phyloP scores from a whole-genome alignment of 108 stramenopile genomes.

The Hondaea fermentalgiana region DNA sequence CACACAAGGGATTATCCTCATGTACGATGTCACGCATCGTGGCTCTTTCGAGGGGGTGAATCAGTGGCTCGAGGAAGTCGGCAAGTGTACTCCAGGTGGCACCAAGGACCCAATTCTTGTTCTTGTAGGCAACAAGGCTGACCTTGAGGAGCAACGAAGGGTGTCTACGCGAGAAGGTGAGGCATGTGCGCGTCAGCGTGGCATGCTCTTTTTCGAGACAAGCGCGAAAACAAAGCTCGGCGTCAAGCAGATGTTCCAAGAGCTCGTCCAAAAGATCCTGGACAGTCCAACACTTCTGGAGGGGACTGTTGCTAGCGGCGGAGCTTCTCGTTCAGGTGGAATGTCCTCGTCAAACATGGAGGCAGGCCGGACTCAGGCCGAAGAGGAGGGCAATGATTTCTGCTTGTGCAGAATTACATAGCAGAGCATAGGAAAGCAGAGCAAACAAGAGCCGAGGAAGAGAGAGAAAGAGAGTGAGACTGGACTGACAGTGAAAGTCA shows the following conservation, averaged over 20 bases:
- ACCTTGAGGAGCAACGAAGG: constrained; percentile 47
- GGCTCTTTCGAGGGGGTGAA: constrained; percentile 92
- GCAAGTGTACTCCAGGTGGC: constrained; percentile 82
- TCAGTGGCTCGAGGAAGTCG: constrained; percentile 94
- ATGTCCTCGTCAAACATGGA: background rate
- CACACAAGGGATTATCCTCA: constrained; percentile 91
- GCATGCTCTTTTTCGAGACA: constrained; percentile 31
- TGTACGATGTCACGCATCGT: constrained; percentile 89
- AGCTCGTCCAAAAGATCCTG: constrained; percentile 90
- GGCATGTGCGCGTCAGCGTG: constrained; percentile 18
- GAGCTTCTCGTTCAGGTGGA: background rate
- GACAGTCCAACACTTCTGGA: constrained; percentile 84
- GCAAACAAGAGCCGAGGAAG: too few relatives aligned
- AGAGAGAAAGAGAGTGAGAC: too few relatives aligned
- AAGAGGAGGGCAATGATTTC: background rate
- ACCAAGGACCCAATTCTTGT: constrained; percentile 89
- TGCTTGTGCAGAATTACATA: background rate
- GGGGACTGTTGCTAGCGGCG: constrained; percentile 58
- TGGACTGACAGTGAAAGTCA: too few relatives aligned
- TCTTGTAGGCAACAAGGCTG: constrained; percentile 92
- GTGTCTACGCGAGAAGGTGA: constrained; percentile 27
- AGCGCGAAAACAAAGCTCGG: constrained; percentile 65
- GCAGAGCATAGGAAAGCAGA: too few relatives aligned
- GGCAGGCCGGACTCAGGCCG: background rate
- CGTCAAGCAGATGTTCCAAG: constrained; percentile 80